Conservation (phyloP, 1,139 yeast genomes). For the Blastobotrys serpentis region DNA sequence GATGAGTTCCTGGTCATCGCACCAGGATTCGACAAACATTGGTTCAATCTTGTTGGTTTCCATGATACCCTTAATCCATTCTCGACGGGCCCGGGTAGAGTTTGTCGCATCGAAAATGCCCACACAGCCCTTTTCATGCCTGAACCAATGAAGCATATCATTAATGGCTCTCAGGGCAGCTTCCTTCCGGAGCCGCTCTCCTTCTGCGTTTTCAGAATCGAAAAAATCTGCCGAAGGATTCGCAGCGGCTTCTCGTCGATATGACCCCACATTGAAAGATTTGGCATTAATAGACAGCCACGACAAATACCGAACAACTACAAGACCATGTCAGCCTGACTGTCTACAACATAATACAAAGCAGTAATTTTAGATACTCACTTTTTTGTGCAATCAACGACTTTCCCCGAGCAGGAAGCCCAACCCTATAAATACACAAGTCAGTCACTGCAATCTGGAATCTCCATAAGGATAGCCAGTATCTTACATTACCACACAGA, state of each 20-base stretch:
- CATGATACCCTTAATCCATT: conserved; percentile 61
- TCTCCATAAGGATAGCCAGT: too few species aligned
- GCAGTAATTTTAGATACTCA: conserved; percentile 19
- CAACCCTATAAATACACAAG: too few species aligned
- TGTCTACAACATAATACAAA: too few species aligned
- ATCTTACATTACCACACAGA: conserved; percentile 43
- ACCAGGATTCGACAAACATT: conserved; percentile 87
- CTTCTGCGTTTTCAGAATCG: conserved; percentile 63
- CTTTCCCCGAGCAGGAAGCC: conserved; percentile 74
- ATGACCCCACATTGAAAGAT: conserved; percentile 86
- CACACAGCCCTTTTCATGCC: conserved; percentile 76
- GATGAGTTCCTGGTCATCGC: conserved; percentile 78
- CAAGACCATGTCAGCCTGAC: neutral
- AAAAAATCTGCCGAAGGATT: conserved; percentile 77
- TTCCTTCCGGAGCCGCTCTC: conserved; percentile 58
- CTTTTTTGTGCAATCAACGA: conserved; percentile 74
- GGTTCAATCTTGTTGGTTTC: conserved; percentile 74
- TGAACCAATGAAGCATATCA: conserved; percentile 91
- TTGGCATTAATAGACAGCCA: conserved; percentile 89
- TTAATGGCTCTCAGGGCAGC: conserved; percentile 71
- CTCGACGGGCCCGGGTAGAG: conserved; percentile 69
- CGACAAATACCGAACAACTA: conserved; percentile 75
- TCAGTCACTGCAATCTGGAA: too few species aligned
- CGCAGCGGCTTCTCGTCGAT: conserved; percentile 61
- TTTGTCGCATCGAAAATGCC: conserved; percentile 91